Percentiles rank a stretch among this genome's conserved stretches.
Evolutionary conservation across 768 basidiomycete genomes (phyloP).

Genomic region (Lanmaoa rubissima): DNA sequence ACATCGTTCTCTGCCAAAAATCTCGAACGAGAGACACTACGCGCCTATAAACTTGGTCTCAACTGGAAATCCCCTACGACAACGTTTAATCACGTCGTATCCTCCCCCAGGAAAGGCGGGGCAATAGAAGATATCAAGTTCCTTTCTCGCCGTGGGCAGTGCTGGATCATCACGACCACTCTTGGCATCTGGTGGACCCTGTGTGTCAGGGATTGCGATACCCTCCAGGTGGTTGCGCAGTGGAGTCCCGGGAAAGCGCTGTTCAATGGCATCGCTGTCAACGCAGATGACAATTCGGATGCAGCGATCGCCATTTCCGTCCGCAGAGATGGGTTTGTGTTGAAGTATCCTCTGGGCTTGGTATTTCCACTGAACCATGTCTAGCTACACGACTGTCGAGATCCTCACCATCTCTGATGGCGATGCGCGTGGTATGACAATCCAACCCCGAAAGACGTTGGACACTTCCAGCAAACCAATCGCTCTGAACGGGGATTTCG

Average conservation of each 20-base stretch:
- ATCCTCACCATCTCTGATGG: conserved; percentile 27
- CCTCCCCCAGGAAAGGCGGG: conserved; percentile 34
- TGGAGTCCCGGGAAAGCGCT: conserved; percentile 57
- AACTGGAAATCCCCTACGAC: conserved; percentile 43
- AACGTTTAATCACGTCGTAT: conserved; percentile 18
- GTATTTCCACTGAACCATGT: conserved; percentile 12
- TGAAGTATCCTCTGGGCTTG: conserved; percentile 5
- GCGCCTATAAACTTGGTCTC: conserved; percentile 45
- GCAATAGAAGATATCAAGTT: conserved; percentile 54
- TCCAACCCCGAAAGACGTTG: conserved; percentile 36
- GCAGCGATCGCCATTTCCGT: conserved; percentile 53
- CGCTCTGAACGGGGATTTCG: conserved; percentile 46
- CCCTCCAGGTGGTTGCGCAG: conserved; percentile 36
- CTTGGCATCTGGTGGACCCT: conserved; percentile 62
- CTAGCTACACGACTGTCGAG: conserved; percentile 24
- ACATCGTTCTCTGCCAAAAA: conserved; percentile 37
- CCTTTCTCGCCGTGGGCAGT: conserved; percentile 43
- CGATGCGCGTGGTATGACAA: conserved; percentile 11
- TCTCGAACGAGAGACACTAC: conserved; percentile 45
- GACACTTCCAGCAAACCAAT: conserved; percentile 46
- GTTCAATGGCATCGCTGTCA: conserved; percentile 52
- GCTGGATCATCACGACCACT: conserved; percentile 52
- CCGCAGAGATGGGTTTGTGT: conserved; percentile 44
- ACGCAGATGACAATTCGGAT: conserved; percentile 42
- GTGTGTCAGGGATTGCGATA: conserved; percentile 46